phyloP scores from a whole-genome alignment of 805 yeast species.

The Yamadazyma insecticola region DNA sequence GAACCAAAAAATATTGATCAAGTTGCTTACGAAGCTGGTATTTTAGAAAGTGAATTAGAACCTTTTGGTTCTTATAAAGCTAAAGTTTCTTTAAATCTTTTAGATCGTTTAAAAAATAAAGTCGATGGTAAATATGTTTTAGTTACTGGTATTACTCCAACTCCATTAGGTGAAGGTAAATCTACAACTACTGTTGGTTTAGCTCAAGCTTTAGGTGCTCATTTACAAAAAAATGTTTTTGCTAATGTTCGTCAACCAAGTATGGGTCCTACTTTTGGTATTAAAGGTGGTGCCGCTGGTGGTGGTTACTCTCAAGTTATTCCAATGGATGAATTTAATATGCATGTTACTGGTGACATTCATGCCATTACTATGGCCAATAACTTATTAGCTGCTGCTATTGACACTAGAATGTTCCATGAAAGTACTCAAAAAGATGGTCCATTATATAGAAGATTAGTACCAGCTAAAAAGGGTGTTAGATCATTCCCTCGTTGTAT shows the following conservation, averaged over 20 bases:
- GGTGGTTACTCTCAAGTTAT: conserved; percentile 98
- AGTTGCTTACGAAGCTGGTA: conserved; percentile 80
- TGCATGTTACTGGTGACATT: conserved; percentile 96
- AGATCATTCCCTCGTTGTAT: conserved; percentile 65
- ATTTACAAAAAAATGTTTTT: conserved; percentile 72
- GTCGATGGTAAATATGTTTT: conserved; percentile 82
- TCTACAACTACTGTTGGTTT: conserved; percentile 94
- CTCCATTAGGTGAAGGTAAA: conserved; percentile 98
- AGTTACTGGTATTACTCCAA: conserved; percentile 97
- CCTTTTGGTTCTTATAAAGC: conserved; percentile 88
- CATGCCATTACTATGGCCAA: conserved; percentile 95
- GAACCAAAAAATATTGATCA: conserved; percentile 74
- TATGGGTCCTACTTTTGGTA: conserved; percentile 98
- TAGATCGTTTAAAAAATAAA: conserved; percentile 56
- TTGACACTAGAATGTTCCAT: conserved; percentile 96
- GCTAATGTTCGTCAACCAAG: conserved; percentile 98
- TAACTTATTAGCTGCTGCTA: conserved; percentile 91
- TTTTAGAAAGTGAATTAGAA: conserved; percentile 74
- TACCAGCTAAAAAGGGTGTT: conserved; percentile 68
- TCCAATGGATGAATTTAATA: conserved; percentile 98
- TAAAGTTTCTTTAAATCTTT: conserved; percentile 64
- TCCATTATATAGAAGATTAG: conserved; percentile 68
- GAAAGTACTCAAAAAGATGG: conserved; percentile 69
- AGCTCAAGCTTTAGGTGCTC: conserved; percentile 96
- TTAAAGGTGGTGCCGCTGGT: conserved; percentile 99